A percentile compares a stretch with the other conserved stretches of the same genome.
These are phyloP conservation scores for Patellaria atrata DNA, from an alignment of 495 filamentous ascomycete species.

Conservation along the genomic window DNA sequence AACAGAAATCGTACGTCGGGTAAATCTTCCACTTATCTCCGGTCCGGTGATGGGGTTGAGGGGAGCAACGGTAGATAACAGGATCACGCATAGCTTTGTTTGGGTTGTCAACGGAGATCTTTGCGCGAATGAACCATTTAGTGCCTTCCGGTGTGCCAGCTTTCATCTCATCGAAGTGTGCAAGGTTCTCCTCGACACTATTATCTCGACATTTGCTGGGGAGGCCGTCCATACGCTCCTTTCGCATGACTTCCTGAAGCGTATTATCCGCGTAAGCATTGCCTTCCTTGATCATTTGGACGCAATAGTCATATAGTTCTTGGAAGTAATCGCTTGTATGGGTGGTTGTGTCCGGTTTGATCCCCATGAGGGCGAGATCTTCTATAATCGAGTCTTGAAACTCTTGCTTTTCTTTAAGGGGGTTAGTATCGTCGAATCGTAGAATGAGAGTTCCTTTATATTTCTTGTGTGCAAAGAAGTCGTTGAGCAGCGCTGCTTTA, in stretches of 20 bases:
- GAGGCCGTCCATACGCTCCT: conserved; percentile 62
- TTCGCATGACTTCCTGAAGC: conserved; percentile 68
- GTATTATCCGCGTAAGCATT: conserved; percentile 87
- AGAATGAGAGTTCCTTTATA: conserved; percentile 73
- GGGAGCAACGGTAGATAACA: conserved; percentile 85
- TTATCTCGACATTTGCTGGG: conserved; percentile 61
- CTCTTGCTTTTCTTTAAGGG: conserved; percentile 82
- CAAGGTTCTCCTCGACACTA: conserved; percentile 66
- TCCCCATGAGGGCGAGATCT: conserved; percentile 73
- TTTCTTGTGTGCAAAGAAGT: conserved; percentile 84
- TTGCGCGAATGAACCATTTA: conserved; percentile 76
- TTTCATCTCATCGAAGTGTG: conserved; percentile 81
- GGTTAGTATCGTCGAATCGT: conserved; percentile 89
- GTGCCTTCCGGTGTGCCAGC: conserved; percentile 57
- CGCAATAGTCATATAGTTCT: conserved; percentile 62
- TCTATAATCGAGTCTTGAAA: conserved; percentile 80
- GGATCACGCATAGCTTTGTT: conserved; percentile 85
- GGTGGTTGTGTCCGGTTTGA: conserved; percentile 62
- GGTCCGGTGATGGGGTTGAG: conserved; percentile 74
- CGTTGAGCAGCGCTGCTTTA: conserved; percentile 82
- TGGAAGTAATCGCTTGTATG: conserved; percentile 89
- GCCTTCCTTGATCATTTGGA: conserved; percentile 67
- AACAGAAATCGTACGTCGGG: conserved; percentile 90
- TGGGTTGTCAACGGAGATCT: conserved; percentile 68
- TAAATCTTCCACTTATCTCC: conserved; percentile 87